Base-by-base conservation (phyloP, 164 flowering plant genomes). In the Amborella trichopoda region DNA sequence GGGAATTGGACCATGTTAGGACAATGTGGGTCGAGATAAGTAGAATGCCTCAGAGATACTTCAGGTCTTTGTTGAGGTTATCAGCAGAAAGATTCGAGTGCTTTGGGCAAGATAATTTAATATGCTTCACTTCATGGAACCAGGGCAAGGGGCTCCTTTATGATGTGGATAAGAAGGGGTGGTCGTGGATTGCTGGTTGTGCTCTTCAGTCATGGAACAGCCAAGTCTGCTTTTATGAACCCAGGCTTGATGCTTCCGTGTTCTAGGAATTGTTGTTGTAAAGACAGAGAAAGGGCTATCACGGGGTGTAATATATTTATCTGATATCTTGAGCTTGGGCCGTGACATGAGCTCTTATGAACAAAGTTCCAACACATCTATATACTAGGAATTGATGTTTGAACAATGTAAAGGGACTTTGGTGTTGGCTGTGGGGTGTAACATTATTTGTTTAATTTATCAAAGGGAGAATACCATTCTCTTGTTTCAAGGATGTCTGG, bases 131-230 rank as follows among this genome's bases (percentile, higher is more conserved):
- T 37, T 90, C 98, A 32, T 90, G 98, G 96, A 90, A 86, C 60
- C 96, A 86, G 67, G 98, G 96, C 33, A 90, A 74, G 62, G 84
- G 94, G 22, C 83, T 90, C 38, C 75, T 86, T 2, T 86, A 73
- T 66, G 95, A 90, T 57, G 83, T 83, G 38, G 89, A 81, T 57
- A 86, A 79, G 62, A 83, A 80, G 54, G 67, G 56, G 3, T 90
- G 98, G 98, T 83, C 96, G 40, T 86, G 94, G 94, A 90, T 86
- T 65, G 80, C 77, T 54, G 97, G 97, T 18, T 89, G 94, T 61
- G 81, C 88, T 48, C 82, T 86, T 55, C 95, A 81, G 63, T 77
- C 97, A 21, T 80, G 67, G 52, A 89, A 83, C 65, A 83, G 88
- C 62, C 97, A 90, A 55, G 81, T 76, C 27, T 83, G 84, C 43